A percentile compares a stretch with the other conserved stretches of the same genome.
Conservation (phyloP, 495 filamentous ascomycete genomes). For the Pyronema domesticum region DNA sequence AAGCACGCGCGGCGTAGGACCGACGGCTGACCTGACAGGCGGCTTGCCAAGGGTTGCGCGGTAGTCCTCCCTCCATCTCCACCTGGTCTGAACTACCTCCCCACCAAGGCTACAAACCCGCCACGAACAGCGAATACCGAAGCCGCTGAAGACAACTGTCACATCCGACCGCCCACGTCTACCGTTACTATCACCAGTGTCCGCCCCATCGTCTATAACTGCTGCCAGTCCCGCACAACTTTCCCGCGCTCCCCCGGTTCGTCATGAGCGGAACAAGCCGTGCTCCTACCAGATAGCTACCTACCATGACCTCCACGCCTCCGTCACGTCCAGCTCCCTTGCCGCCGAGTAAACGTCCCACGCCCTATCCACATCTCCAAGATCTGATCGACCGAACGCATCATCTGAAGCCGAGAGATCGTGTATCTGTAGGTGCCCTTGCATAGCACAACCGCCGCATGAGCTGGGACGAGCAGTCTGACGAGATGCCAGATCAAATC, state of each 20-base stretch:
- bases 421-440: conserved; percentile 14
- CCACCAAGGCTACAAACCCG: too few species aligned
- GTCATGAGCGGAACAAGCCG: conserved; percentile 1
- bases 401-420: conserved; percentile 10
- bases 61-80: too few species aligned
- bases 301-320: conserved; percentile 18
- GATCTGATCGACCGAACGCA: conserved; percentile 39
- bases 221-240: too few species aligned
- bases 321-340: conserved; percentile 7
- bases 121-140: too few species aligned
- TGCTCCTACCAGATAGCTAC: background rate
- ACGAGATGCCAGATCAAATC: conserved; percentile 15
- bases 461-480: background rate
- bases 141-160: too few species aligned
- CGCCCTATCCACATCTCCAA: conserved; percentile 50
- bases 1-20: too few species aligned
- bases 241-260: background rate
- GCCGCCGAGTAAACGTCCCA: conserved; percentile 5
- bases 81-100: too few species aligned
- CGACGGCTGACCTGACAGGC: too few species aligned
- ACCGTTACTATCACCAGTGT: too few species aligned
- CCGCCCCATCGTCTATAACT: too few species aligned
- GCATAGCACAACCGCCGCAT: background rate
- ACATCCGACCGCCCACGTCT: too few species aligned
- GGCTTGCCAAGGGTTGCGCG: too few species aligned